Base-by-base conservation (phyloP, 2,329 filamentous ascomycete species). In the Boeremia exigua region DNA sequence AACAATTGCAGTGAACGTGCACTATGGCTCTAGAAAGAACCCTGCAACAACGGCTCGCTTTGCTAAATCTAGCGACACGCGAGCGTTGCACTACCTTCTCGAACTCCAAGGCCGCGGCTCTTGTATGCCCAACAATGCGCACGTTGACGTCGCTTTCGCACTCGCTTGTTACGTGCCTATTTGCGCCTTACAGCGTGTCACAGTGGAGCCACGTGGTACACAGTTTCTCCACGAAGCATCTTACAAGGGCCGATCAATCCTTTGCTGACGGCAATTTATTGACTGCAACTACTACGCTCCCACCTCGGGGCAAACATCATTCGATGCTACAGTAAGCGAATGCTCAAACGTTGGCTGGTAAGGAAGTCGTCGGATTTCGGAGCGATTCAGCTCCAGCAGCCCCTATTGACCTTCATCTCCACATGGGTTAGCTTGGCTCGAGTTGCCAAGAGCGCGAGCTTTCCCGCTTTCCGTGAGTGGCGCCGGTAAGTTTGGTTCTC, bases 391-490 rank as follows among this genome's bases (percentile, higher is more conserved):
- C 38, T 38, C 48, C 51, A 53, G 44, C 44, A 34, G 19, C 54
- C 54, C 54, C 54, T 57, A 57, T 57, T 57, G 43, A 48, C 44
- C 17, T 53, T 48, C 48, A 57, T 52, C 48, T 57, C 54, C 54
- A 48, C 54, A 52, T 53, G 15, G 42, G 11, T 52, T 34, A 48
- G 48, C 54, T 57, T 52, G 48, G 48, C 54, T 44, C 30, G n/a
- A 23, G 28, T 12, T 39, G 54, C 54, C 54, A 57, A 57, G 54
- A 40, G 23, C 29, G 6, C 17, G 19, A 55, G 28, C 39, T 49
- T 28, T 47, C 43, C 47, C 47, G 36, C 51, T 37, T 37, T 43
- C 53, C 53, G 53, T 48, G 47, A 32, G 43, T 37, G 33, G 47
- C 37, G 27, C 53, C 48, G 53, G 47, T 43, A 37, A 28, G 32